Evolutionary conservation across 306 rosid species (phyloP).

Genomic region (Adenanthera pavonina): DNA sequence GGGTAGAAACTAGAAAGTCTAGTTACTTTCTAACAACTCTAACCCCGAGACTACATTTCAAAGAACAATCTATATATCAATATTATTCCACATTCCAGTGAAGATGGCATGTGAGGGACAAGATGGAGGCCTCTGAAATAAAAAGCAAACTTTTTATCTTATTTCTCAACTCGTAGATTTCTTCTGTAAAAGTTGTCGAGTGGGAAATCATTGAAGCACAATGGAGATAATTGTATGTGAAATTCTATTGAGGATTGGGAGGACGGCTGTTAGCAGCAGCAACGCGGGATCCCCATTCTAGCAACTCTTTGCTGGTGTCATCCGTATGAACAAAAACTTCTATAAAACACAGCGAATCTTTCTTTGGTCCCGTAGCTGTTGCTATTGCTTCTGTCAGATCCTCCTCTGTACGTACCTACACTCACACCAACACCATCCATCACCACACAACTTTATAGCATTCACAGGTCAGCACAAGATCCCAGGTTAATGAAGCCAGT

Average conservation of each 20-base stretch:
- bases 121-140: background rate
- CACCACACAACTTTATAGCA: background rate
- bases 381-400: constrained; percentile 72
- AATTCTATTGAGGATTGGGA: constrained; percentile 77
- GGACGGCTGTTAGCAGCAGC: constrained; percentile 86
- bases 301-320: constrained; percentile 91
- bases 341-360: constrained; percentile 73
- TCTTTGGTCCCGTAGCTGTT: constrained; percentile 56
- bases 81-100: background rate
- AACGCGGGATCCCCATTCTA: constrained; percentile 97
- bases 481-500: background rate
- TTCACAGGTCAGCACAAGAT: too few species aligned
- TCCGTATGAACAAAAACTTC: constrained; percentile 81
- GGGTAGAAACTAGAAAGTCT: too few species aligned
- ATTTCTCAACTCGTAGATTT: background rate
- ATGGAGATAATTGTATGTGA: background rate
- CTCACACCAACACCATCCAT: background rate
- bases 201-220: constrained; percentile 3
- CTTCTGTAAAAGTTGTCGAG: background rate
- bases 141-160: background rate
- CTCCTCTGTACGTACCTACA: constrained; percentile 75
- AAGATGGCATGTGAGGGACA: background rate
- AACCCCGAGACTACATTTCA: too few species aligned
- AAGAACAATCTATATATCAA: background rate
- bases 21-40: too few species aligned